A percentile compares a stretch with the other conserved stretches of the same genome.
These are phyloP conservation scores for Rhynchosporium graminicola DNA, from an alignment of 2,329 filamentous ascomycete species.

Conservation along the genomic window DNA sequence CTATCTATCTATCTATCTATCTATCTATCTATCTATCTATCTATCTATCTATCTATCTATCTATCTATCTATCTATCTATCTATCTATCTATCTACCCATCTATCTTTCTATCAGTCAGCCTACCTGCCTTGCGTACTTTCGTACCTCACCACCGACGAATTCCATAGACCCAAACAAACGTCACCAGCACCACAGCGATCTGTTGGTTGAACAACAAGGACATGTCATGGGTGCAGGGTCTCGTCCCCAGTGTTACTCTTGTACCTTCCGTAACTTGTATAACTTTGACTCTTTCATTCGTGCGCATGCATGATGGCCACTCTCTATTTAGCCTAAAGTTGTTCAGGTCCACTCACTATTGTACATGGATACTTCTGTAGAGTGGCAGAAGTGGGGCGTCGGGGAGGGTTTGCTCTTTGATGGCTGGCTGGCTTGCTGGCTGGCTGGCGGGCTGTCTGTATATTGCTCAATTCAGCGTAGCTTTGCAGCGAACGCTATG, in stretches of 20 bases:
- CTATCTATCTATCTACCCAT: too few relatives aligned
- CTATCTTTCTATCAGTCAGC: too few relatives aligned
- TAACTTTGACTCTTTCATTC: conserved; percentile 21
- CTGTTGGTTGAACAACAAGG: neutral
- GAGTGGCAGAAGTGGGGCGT: conserved; percentile 6
- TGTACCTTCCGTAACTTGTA: too few relatives aligned
- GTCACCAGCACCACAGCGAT: neutral
- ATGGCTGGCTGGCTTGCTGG: too few relatives aligned
- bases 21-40: too few relatives aligned
- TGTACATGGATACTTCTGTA: neutral
- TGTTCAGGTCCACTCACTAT: too few relatives aligned
- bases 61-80: too few relatives aligned
- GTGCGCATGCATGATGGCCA: conserved; percentile 25
- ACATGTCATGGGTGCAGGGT: too few relatives aligned
- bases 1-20: too few relatives aligned
- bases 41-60: too few relatives aligned
- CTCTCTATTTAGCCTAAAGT: conserved; percentile 25
- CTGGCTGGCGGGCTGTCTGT: conserved; percentile 4
- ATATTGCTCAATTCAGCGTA: conserved; percentile 14
- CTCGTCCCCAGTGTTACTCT: too few relatives aligned
- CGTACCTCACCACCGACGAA: neutral
- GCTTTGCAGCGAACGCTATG: neutral
- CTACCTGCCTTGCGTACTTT: too few relatives aligned
- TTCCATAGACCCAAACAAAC: neutral
- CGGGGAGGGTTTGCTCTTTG: neutral